Conservation (phyloP, 768 basidiomycete genomes). For the Boletellus sp. region DNA sequence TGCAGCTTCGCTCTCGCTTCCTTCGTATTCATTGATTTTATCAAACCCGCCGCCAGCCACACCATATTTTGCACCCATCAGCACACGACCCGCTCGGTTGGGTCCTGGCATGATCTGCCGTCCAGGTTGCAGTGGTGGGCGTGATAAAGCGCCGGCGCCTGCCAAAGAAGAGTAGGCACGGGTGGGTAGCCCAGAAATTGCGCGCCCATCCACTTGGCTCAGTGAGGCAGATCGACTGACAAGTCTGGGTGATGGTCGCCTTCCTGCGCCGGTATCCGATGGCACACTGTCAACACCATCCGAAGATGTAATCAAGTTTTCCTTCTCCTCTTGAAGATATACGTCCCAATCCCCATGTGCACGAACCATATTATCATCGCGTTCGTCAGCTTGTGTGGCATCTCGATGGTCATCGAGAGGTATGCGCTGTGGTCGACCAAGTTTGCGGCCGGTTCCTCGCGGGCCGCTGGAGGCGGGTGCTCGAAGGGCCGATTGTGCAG, state of each 20-base stretch:
- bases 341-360: slow-evolving; percentile 30
- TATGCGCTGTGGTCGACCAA: slow-evolving; percentile 35
- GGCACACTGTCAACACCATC: slow-evolving; percentile 22
- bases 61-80: slow-evolving; percentile 40
- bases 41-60: slow-evolving; percentile 36
- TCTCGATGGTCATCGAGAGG: slow-evolving; percentile 37
- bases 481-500: slow-evolving; percentile 26
- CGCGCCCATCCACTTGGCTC: slow-evolving; percentile 33
- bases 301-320: slow-evolving; percentile 33
- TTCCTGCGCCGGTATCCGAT: slow-evolving; percentile 21
- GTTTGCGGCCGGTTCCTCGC: slow-evolving; percentile 33
- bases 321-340: slow-evolving; percentile 38
- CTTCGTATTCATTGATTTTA: slow-evolving; percentile 46
- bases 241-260: slow-evolving; percentile 26
- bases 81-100: slow-evolving; percentile 46
- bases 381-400: slow-evolving; percentile 28
- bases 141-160: slow-evolving; percentile 34
- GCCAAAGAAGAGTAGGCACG: slow-evolving; percentile 31
- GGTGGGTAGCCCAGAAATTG: slow-evolving; percentile 32
- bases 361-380: slow-evolving; percentile 30
- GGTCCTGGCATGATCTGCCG: slow-evolving; percentile 44
- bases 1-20: slow-evolving; percentile 38
- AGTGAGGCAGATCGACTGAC: slow-evolving; percentile 32
- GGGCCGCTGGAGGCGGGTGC: slow-evolving; percentile 32
- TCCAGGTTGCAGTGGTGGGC: slow-evolving; percentile 38